A percentile compares a stretch with the other conserved stretches of the same genome.
These are phyloP conservation scores for Aspergillus melleus DNA, from an alignment of 2,329 filamentous ascomycete genomes.

Conservation along the genomic window DNA sequence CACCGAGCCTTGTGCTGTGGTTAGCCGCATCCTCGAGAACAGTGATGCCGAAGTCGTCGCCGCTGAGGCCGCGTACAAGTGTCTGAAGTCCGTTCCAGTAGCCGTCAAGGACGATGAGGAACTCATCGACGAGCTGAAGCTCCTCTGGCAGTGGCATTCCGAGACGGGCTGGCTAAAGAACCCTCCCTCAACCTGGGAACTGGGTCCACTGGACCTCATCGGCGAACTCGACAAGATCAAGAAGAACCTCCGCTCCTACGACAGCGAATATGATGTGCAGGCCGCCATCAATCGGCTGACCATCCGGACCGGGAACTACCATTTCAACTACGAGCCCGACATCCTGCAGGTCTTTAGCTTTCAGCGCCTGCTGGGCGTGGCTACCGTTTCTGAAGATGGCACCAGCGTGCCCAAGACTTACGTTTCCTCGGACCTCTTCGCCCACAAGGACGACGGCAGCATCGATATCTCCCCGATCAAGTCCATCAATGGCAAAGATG, in stretches of 20 bases:
- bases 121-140: slow-evolving; percentile 22
- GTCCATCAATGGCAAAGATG: slow-evolving; percentile 31
- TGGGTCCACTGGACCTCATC: slow-evolving; percentile 9
- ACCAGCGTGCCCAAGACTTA: slow-evolving; percentile 1
- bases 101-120: slow-evolving; percentile 19
- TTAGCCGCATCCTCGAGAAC: slow-evolving; percentile 3
- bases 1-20: slow-evolving; percentile 8
- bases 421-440: slow-evolving; percentile 16
- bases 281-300: slow-evolving; percentile 8
- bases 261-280: slow-evolving; percentile 14
- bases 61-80: slow-evolving; percentile 21
- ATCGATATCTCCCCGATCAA: slow-evolving; percentile 23
- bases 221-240: slow-evolving; percentile 13
- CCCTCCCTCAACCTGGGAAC: slow-evolving; percentile 8
- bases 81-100: slow-evolving; percentile 23
- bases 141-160: slow-evolving; percentile 24
- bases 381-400: slow-evolving; percentile 10
- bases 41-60: neutral
- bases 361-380: slow-evolving; percentile 1
- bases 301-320: slow-evolving; percentile 10
- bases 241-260: slow-evolving; percentile 5
- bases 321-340: slow-evolving; percentile 8
- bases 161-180: slow-evolving; percentile 23
- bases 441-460: slow-evolving; percentile 10
- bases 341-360: slow-evolving; percentile 11